Evolutionary conservation across 2,329 filamentous ascomycete genomes (phyloP).

Genomic region (Penicillium olsonii): DNA sequence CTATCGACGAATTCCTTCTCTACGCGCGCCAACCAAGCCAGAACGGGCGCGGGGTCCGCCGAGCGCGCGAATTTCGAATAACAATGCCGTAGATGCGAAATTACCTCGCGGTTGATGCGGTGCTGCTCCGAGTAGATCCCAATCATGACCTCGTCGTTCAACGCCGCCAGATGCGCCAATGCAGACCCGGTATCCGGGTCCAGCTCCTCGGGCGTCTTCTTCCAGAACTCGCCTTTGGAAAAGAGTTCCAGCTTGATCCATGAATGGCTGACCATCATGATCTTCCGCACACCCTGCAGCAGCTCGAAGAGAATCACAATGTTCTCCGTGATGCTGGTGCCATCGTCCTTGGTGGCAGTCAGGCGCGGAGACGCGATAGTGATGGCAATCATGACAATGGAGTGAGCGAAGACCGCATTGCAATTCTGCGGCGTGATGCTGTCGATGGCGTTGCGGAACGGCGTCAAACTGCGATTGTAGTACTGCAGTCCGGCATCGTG

Average conservation of each 20-base stretch:
- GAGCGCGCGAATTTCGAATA: conserved; percentile 26
- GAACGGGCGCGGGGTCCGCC: conserved; percentile 25
- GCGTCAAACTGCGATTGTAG: conserved; percentile 26
- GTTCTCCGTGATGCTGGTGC: conserved; percentile 25
- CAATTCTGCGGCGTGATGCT: conserved; percentile 30
- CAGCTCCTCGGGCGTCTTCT: conserved; percentile 29
- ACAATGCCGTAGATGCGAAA: conserved; percentile 26
- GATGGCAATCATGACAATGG: conserved; percentile 30
- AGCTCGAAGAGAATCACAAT: conserved; percentile 30
- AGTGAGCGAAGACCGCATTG: conserved; percentile 31
- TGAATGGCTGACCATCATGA: conserved; percentile 21
- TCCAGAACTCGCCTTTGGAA: conserved; percentile 51
- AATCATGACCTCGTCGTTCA: conserved; percentile 23
- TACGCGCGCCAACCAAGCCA: conserved; percentile 30
- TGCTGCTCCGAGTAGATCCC: conserved; percentile 14
- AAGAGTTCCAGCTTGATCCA: conserved; percentile 55
- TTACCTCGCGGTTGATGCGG: conserved; percentile 19
- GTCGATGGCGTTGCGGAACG: conserved; percentile 30
- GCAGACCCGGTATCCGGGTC: conserved; percentile 23
- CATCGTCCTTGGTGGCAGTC: conserved; percentile 12
- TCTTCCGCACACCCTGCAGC: conserved; percentile 31
- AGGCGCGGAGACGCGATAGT: conserved; percentile 28
- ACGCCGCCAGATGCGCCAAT: conserved; percentile 14
- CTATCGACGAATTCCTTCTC: conserved; percentile 24
- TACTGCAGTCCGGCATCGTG: conserved; percentile 30